A percentile compares a stretch with the other conserved stretches of the same genome.
Evolutionary conservation across 129 eudicot species (phyloP).

Genomic region (Silybum marianum): DNA sequence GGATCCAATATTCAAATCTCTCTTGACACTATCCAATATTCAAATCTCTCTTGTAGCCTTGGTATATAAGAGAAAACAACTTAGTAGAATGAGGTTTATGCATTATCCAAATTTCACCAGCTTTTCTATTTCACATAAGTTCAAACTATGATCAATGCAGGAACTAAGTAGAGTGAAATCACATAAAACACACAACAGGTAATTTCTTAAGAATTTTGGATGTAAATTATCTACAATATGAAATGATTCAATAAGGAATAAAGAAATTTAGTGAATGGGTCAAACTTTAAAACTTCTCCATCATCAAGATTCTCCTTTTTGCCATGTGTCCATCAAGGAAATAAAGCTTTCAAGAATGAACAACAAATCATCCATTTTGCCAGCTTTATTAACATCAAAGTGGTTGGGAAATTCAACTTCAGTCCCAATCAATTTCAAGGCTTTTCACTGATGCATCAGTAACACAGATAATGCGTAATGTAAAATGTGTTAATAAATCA

Average conservation of each 20-base stretch:
- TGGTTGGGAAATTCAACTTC: background rate
- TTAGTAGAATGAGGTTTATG: background rate
- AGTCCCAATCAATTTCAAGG: background rate
- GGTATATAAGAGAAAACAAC: slow-evolving; percentile 14
- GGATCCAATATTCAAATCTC: slow-evolving; percentile 18
- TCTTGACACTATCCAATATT: background rate
- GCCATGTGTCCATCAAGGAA: too few species aligned
- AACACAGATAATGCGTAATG: background rate
- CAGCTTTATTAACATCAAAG: background rate
- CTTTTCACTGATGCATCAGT: background rate
- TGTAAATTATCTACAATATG: background rate
- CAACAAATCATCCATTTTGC: background rate
- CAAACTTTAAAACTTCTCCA: too few species aligned
- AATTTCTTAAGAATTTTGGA: too few species aligned
- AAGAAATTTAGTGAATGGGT: background rate
- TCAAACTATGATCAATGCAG: background rate
- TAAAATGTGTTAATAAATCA: background rate
- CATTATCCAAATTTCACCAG: background rate
- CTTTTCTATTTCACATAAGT: background rate
- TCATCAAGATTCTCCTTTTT: too few species aligned
- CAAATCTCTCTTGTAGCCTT: slow-evolving; percentile 25
- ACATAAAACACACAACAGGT: too few species aligned
- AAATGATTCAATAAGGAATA: too few species aligned
- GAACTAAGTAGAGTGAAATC: background rate
- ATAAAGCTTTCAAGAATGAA: background rate